These are phyloP conservation scores for Rhodotorula babjevae DNA, from an alignment of 768 basidiomycete species.

Conservation along the genomic window DNA sequence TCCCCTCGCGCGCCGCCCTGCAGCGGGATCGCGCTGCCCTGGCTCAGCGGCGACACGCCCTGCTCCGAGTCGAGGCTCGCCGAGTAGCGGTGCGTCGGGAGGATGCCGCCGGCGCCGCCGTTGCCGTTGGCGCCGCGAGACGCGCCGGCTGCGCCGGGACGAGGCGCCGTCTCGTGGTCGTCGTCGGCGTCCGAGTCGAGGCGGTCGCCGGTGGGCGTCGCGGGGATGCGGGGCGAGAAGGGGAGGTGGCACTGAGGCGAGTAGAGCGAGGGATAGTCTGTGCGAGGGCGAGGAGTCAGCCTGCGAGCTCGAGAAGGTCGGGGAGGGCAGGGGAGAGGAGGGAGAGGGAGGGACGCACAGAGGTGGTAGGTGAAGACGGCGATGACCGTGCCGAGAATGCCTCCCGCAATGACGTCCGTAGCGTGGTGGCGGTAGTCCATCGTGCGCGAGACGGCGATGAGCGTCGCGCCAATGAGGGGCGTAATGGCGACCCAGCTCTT, in stretches of 20 bases:
- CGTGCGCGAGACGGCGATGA: conserved; percentile 65
- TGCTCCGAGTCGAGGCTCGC: background rate
- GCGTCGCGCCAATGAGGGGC: conserved; percentile 67
- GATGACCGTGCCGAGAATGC: conserved; percentile 64
- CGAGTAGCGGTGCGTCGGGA: background rate
- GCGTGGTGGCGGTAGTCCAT: conserved; percentile 52
- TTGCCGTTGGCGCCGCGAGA: background rate
- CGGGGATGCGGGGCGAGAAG: conserved; percentile 33
- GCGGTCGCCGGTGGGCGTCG: background rate
- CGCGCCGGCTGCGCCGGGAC: background rate
- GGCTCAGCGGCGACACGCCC: background rate
- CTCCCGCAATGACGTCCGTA: conserved; percentile 71
- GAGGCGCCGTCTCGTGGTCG: background rate
- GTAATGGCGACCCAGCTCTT: conserved; percentile 79
- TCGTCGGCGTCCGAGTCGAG: background rate
- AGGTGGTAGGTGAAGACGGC: conserved; percentile 69
- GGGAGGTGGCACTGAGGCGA: conserved; percentile 30
- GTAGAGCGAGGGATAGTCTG: conserved; percentile 34
- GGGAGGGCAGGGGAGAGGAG: no score
- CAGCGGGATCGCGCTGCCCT: background rate
- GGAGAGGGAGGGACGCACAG: conserved; percentile 14
- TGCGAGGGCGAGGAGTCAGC: background rate
- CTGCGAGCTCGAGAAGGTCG: background rate
- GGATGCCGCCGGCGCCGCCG: background rate
- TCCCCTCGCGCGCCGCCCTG: background rate